phyloP scores from a whole-genome alignment of 2,329 filamentous ascomycete genomes.

The Raffaelea arxii region DNA sequence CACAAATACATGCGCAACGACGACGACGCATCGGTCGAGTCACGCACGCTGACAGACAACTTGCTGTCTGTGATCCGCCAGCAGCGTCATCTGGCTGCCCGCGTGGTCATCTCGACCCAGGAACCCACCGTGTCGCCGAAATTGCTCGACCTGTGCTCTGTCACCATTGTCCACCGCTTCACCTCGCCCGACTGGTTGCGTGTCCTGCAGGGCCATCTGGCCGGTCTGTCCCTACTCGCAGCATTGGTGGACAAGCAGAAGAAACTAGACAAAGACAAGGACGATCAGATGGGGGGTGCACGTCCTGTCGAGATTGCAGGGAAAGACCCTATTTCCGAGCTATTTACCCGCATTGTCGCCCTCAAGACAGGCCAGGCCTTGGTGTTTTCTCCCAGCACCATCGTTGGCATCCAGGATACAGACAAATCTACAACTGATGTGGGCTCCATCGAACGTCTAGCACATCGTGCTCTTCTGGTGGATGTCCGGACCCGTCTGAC shows the following conservation, averaged over 20 bases:
- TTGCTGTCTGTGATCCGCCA: constrained; percentile 56
- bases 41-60: constrained; percentile 47
- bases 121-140: constrained; percentile 62
- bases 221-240: constrained; percentile 16
- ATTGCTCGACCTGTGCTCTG: constrained; percentile 60
- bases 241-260: neutral
- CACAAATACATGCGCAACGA: constrained; percentile 74
- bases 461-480: constrained; percentile 29
- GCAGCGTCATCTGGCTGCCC: constrained; percentile 58
- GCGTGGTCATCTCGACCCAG: constrained; percentile 66
- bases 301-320: constrained; percentile 9
- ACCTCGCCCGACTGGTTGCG: constrained; percentile 26
- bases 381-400: constrained; percentile 34
- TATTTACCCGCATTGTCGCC: constrained; percentile 32
- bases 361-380: constrained; percentile 35
- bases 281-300: neutral
- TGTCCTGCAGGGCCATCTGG: constrained; percentile 19
- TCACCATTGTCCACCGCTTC: constrained; percentile 67
- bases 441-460: constrained; percentile 19
- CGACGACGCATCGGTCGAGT: constrained; percentile 37
- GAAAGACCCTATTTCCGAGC: constrained; percentile 17
- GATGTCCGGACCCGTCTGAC: constrained; percentile 31
- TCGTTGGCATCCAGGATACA: constrained; percentile 19
- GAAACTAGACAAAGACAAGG: neutral
- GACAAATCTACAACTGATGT: neutral